These are phyloP conservation scores for Saccharomycopsis hybrid DNA, from an alignment of 1,139 yeast genomes.

Conservation along the genomic window DNA sequence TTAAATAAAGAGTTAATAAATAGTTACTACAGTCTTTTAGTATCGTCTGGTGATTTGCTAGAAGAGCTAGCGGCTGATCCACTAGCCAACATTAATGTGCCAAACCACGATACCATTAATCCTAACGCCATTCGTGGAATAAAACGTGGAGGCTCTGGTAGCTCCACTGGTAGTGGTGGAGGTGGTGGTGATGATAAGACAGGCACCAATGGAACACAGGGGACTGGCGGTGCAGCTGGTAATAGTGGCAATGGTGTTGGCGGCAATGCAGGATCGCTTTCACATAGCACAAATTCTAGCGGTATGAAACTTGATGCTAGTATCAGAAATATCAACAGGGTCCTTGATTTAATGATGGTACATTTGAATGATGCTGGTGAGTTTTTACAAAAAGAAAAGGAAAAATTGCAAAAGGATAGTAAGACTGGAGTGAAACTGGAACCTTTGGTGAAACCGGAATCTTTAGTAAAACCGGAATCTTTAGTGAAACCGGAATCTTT, in stretches of 20 bases:
- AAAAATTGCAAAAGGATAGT: constrained; percentile 1
- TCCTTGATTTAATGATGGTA: constrained; percentile 20
- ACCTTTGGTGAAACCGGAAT: too few relatives aligned
- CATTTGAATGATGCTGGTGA: constrained; percentile 18
- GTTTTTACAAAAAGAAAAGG: constrained; percentile 10
- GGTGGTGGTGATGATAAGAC: not conserved
- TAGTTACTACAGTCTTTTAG: constrained; percentile 9
- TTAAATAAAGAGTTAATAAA: constrained; percentile 19
- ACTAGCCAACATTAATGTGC: constrained; percentile 16
- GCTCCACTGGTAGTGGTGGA: not conserved
- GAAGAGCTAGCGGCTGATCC: constrained; percentile 20
- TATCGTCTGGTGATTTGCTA: constrained; percentile 15
- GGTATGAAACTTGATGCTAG: constrained; percentile 11
- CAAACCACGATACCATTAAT: constrained; percentile 9
- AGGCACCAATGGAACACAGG: not conserved
- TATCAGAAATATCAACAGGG: constrained; percentile 15
- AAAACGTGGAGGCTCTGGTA: not conserved
- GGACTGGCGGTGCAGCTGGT: not conserved
- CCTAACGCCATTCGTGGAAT: too few relatives aligned
- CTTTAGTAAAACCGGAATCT: too few relatives aligned
- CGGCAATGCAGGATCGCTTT: not conserved
- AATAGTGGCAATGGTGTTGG: not conserved
- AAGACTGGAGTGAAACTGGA: constrained; percentile 1
- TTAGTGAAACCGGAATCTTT: too few relatives aligned
- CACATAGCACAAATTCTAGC: not conserved